phyloP scores from a whole-genome alignment of 2,329 filamentous ascomycete genomes.

The Didymella exigua region DNA sequence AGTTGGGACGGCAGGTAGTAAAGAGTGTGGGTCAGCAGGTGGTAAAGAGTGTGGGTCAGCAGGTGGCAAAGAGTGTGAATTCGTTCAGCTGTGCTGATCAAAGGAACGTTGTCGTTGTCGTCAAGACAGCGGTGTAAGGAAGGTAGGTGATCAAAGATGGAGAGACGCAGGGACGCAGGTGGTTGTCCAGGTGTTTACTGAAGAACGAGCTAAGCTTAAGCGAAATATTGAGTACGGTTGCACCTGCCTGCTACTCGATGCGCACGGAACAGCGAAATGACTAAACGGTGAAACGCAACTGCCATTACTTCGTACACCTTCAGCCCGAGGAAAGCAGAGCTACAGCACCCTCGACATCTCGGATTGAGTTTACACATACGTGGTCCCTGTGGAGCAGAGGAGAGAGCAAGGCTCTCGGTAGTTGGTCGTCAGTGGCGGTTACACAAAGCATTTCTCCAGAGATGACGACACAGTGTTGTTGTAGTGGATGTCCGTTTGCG shows the following conservation, averaged over 20 bases:
- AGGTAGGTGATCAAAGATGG: not conserved
- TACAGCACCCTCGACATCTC: not conserved
- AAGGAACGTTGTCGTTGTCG: slow-evolving; percentile 6
- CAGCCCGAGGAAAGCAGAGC: not conserved
- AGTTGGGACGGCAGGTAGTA: not conserved
- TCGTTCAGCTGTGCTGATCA: not conserved
- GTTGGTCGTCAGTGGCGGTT: not conserved
- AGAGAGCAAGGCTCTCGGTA: not conserved
- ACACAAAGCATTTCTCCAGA: not conserved
- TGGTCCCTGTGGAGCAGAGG: not conserved
- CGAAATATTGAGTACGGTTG: slow-evolving; percentile 2
- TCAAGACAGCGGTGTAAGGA: slow-evolving; percentile 5
- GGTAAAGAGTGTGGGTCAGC: no score
- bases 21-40: not conserved
- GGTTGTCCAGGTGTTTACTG: slow-evolving; percentile 10
- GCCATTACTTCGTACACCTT: not conserved
- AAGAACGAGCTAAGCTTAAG: slow-evolving; percentile 9
- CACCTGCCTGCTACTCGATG: slow-evolving; percentile 1
- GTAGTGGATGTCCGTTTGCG: slow-evolving; percentile 10
- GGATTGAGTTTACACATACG: not conserved
- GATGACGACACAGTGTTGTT: slow-evolving; percentile 10
- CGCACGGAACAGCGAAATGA: not conserved
- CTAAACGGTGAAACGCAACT: not conserved
- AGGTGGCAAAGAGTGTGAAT: not conserved
- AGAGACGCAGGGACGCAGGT: not conserved